A percentile compares a stretch with the other conserved stretches of the same genome.
These are phyloP conservation scores for Metschnikowia amazonensis DNA, from an alignment of 805 yeast genomes.

Conservation along the genomic window DNA sequence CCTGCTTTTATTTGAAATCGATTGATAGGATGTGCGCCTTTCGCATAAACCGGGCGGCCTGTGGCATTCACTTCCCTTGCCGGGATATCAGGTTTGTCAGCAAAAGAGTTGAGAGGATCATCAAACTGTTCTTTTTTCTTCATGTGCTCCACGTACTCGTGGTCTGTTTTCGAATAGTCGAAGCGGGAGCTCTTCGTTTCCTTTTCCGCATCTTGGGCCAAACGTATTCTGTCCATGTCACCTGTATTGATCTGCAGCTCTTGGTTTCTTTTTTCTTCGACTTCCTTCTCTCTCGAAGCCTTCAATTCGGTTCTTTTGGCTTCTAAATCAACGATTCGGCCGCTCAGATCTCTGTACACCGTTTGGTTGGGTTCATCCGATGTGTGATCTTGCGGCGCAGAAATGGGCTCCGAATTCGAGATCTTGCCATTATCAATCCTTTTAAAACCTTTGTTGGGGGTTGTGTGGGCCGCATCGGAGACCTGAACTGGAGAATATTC, in stretches of 20 bases:
- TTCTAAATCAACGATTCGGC: slow-evolving; percentile 27
- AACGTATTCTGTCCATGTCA: slow-evolving; percentile 11
- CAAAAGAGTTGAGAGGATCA: slow-evolving; percentile 61
- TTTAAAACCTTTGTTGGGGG: slow-evolving; percentile 31
- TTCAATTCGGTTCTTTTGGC: slow-evolving; percentile 12
- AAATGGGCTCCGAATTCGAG: slow-evolving; percentile 1
- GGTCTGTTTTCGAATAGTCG: slow-evolving; percentile 30
- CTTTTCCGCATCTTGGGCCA: slow-evolving; percentile 14
- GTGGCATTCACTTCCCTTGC: slow-evolving; percentile 13
- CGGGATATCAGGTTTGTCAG: slow-evolving; percentile 15
- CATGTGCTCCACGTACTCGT: slow-evolving; percentile 32
- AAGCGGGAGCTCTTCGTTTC: slow-evolving; percentile 33
- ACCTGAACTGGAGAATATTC: slow-evolving; percentile 26
- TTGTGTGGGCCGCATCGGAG: not conserved
- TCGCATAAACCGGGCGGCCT: slow-evolving; percentile 53
- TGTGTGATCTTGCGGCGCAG: slow-evolving; percentile 8
- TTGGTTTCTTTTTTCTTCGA: slow-evolving; percentile 9
- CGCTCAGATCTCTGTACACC: slow-evolving; percentile 40
- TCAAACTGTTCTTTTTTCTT: slow-evolving; percentile 41
- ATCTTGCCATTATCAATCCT: slow-evolving; percentile 31
- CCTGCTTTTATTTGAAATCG: slow-evolving; percentile 80
- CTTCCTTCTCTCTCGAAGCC: slow-evolving; percentile 9
- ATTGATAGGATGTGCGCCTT: slow-evolving; percentile 57
- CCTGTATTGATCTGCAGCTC: slow-evolving; percentile 14
- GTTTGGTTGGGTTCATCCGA: slow-evolving; percentile 44